These are phyloP conservation scores for Cladobotryum protrusum DNA, from an alignment of 2,329 filamentous ascomycete genomes.

Conservation along the genomic window DNA sequence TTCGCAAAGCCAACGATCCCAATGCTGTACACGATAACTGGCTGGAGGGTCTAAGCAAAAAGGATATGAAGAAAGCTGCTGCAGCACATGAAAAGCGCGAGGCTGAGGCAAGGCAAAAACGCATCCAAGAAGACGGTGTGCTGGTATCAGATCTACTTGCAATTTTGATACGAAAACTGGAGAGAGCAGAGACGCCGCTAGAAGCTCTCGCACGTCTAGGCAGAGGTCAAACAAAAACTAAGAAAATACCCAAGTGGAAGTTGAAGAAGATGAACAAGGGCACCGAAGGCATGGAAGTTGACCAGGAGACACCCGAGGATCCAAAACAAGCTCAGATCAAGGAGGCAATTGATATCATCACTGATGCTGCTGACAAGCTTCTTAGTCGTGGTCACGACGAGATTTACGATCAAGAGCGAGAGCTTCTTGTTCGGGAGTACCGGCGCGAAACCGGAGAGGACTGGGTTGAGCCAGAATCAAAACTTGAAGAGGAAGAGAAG, in stretches of 20 bases:
- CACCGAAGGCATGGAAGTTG: constrained; percentile 62
- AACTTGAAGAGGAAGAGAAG: constrained; percentile 5
- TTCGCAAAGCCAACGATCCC: constrained; percentile 81
- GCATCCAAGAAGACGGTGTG: constrained; percentile 67
- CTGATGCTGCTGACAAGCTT: constrained; percentile 81
- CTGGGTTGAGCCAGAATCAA: constrained; percentile 50
- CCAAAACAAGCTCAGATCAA: constrained; percentile 64
- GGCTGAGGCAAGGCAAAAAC: constrained; percentile 64
- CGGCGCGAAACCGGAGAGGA: constrained; percentile 78
- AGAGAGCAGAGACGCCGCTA: constrained; percentile 76
- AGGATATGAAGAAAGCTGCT: constrained; percentile 82
- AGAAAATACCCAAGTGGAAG: constrained; percentile 59
- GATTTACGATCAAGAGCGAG: constrained; percentile 86
- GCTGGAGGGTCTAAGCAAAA: constrained; percentile 88
- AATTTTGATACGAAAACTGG: constrained; percentile 64
- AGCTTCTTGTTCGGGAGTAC: constrained; percentile 77
- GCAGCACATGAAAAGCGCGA: constrained; percentile 84
- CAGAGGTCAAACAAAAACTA: constrained; percentile 56
- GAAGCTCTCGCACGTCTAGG: constrained; percentile 82
- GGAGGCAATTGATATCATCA: constrained; percentile 72
- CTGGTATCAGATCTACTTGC: constrained; percentile 68
- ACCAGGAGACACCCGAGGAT: constrained; percentile 49
- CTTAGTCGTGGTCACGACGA: constrained; percentile 77
- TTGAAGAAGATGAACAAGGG: constrained; percentile 59
- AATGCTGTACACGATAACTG: constrained; percentile 88